Conservation (phyloP, 768 basidiomycete genomes). For the Pleurotus platypus region DNA sequence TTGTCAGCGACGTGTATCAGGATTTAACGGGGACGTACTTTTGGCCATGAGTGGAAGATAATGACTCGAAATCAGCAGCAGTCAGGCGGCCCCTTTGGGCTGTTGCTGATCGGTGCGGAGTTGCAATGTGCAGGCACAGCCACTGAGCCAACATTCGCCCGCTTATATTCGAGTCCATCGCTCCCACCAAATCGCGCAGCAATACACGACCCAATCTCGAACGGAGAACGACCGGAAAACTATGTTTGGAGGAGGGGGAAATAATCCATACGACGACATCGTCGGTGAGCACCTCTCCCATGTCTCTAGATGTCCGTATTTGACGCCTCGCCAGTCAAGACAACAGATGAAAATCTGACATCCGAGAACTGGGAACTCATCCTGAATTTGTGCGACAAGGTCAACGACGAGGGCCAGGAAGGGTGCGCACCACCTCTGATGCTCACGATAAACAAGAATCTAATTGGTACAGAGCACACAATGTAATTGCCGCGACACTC, state of each 20-base stretch:
- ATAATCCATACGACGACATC: conserved; percentile 86
- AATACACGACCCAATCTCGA: not conserved
- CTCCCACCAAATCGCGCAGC: conserved; percentile 5
- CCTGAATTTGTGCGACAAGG: conserved; percentile 94
- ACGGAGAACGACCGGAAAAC: conserved; percentile 5
- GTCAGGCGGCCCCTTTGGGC: not conserved
- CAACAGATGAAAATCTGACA: conserved; percentile 97
- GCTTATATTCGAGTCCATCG: not conserved
- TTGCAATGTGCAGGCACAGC: conserved; percentile 23
- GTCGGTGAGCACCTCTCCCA: conserved; percentile 59
- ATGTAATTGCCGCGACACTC: conserved; percentile 78
- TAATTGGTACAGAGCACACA: conserved; percentile 68
- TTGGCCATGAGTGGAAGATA: conserved; percentile 42
- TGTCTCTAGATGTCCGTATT: no score
- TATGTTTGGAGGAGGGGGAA: conserved; percentile 71
- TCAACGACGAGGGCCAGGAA: conserved; percentile 79
- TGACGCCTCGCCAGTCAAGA: conserved; percentile 57
- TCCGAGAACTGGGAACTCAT: conserved; percentile 96
- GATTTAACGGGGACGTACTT: conserved; percentile 29
- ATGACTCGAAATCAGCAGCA: not conserved
- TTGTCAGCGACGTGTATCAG: not conserved
- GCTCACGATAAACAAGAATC: not conserved
- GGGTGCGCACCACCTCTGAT: conserved; percentile 53
- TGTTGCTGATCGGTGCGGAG: conserved; percentile 12
- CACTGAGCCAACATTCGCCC: conserved; percentile 14